Base-by-base conservation (phyloP, 352 stramenopile genomes). In the Halophytophthora polymorphica region DNA sequence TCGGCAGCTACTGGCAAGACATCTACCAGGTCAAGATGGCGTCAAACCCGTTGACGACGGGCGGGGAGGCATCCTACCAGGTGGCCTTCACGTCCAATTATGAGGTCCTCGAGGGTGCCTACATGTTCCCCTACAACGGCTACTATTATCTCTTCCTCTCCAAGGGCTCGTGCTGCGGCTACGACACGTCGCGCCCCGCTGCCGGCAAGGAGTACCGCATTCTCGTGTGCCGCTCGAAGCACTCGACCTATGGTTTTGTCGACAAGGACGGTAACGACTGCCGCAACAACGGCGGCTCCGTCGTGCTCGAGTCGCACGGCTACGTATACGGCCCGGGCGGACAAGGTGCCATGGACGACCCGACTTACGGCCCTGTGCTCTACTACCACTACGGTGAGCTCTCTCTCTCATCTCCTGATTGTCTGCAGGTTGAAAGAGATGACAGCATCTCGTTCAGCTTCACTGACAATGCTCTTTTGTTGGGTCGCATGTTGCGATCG, bases 71-170 rank as follows among this genome's bases (percentile, higher is more conserved):
- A 15, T 7, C 53, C 5, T 54, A 31, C 19, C 48, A 68, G 35
- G 51, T 68, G 17, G 59, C 49, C 33, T 64, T 56, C 21, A 61
- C 54, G 10, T 68, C 59, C 1, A 51, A 68, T 44, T 58, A 58
- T 29, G 48, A 68, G 36, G 59, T 58, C 13, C 43, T 74, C 31
- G 70, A 80, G 49, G 70, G 54, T 2, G 28, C 59, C 2, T 76
- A 69, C 53, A 52, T 77, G 48, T 81, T 81, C 54, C 44, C 62
- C 40, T 53, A 65, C 34, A 62, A 61, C 2, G 29, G 31, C 43
- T 77, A 57, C 41, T 77, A 71, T 53, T 81, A 81, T 35, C 58
- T 81, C 13, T 80, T 81, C 59, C 56, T 56, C 21, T 77, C 71
- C 12, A 59, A 77, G 34, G 67, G 61, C 1, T 38, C 64, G 25